Percentiles rank a stretch among this genome's conserved stretches.
phyloP scores from a whole-genome alignment of 129 eudicot genomes.

The Dittrichia graveolens region DNA sequence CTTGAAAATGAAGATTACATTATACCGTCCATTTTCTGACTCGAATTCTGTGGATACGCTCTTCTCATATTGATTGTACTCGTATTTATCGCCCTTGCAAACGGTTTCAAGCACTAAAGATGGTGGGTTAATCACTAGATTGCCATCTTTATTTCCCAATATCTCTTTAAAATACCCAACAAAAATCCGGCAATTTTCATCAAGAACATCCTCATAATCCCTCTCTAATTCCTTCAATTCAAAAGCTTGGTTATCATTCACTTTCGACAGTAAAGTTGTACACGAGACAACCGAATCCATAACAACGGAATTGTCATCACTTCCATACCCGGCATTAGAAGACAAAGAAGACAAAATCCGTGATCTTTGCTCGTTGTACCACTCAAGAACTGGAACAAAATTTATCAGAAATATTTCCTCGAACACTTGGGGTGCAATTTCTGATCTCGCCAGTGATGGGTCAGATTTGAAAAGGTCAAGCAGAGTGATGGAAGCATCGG shows the following conservation, averaged over 20 bases:
- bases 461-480: constrained; percentile 40
- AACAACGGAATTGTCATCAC: constrained; percentile 56
- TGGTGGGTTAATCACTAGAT: constrained; percentile 48
- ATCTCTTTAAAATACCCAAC: constrained; percentile 59
- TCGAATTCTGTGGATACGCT: constrained; percentile 36
- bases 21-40: constrained; percentile 75
- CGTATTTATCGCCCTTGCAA: constrained; percentile 26
- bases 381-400: constrained; percentile 54
- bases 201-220: constrained; percentile 65
- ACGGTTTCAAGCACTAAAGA: constrained; percentile 41
- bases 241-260: constrained; percentile 62
- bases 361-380: constrained; percentile 62
- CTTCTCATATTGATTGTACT: constrained; percentile 32
- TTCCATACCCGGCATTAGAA: constrained; percentile 38
- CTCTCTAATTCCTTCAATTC: constrained; percentile 73
- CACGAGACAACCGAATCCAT: constrained; percentile 55
- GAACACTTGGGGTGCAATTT: constrained; percentile 64
- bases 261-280: constrained; percentile 48
- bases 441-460: constrained; percentile 56
- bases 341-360: constrained; percentile 48
- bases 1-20: constrained; percentile 62
- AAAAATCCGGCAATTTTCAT: constrained; percentile 64
- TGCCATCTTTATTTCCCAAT: constrained; percentile 47
- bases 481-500: constrained; percentile 47
- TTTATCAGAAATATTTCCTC: constrained; percentile 63